Percentiles rank a stretch among this genome's conserved stretches.
These are phyloP conservation scores for Pseudoscleropodium purum DNA, from an alignment of 225 moss, liverwort and hornwort genomes.

Conservation along the genomic window DNA sequence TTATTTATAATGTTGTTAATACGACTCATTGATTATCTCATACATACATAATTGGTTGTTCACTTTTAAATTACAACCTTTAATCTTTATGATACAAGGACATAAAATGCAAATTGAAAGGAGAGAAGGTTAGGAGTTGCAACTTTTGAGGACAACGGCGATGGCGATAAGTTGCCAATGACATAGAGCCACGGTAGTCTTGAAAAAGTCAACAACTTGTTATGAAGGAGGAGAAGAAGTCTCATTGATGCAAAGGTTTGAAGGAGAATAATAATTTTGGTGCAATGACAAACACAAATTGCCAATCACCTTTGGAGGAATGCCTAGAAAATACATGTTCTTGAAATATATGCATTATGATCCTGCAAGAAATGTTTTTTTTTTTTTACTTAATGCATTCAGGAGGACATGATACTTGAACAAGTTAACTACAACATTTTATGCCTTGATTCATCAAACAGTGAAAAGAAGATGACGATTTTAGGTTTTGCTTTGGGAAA, in stretches of 20 bases:
- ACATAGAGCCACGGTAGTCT: too few species aligned
- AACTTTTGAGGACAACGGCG: too few species aligned
- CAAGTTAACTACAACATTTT: not conserved
- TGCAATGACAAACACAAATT: not conserved
- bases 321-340: not conserved
- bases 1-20: too few species aligned
- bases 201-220: too few species aligned
- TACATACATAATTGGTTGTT: too few species aligned
- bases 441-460: not conserved
- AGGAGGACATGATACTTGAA: too few species aligned
- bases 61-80: too few species aligned
- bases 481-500: not conserved
- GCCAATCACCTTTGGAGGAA: not conserved
- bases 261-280: not conserved
- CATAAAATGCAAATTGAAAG: too few species aligned
- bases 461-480: not conserved
- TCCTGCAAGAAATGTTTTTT: not conserved
- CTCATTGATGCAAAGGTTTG: not conserved
- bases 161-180: too few species aligned
- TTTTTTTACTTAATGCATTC: not conserved
- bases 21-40: too few species aligned
- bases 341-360: not conserved
- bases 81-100: too few species aligned
- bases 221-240: not conserved
- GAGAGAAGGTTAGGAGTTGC: too few species aligned